Conservation (phyloP, 2,329 filamentous ascomycete genomes). For the Fusarium buxicola region DNA sequence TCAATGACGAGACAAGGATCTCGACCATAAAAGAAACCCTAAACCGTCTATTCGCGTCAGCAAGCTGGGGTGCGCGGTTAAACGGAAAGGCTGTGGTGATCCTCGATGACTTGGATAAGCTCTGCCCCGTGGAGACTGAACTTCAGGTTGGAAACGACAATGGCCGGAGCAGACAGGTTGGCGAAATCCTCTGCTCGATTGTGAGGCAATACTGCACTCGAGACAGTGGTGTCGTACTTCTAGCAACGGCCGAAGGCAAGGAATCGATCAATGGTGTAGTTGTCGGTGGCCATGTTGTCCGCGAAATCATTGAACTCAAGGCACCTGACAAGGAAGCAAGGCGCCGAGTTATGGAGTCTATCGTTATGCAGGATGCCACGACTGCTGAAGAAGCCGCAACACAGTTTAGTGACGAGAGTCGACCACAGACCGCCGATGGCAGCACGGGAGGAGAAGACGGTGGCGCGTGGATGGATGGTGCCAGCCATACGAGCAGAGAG, state of each 20-base stretch:
- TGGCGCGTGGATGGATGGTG: constrained; percentile 81
- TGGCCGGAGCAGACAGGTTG: constrained; percentile 89
- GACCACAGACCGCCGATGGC: constrained; percentile 68
- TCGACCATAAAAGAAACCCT: constrained; percentile 92
- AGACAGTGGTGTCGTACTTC: constrained; percentile 83
- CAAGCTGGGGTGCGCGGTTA: constrained; percentile 89
- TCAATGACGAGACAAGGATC: constrained; percentile 90
- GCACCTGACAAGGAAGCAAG: constrained; percentile 93
- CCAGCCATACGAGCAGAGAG: constrained; percentile 65
- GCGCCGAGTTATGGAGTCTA: constrained; percentile 82
- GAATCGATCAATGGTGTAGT: constrained; percentile 92
- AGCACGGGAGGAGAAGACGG: constrained; percentile 65
- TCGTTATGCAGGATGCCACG: constrained; percentile 70
- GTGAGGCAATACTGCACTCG: constrained; percentile 85
- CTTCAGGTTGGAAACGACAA: constrained; percentile 95
- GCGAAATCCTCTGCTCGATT: constrained; percentile 86
- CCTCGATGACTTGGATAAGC: constrained; percentile 90
- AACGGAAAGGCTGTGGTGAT: constrained; percentile 88
- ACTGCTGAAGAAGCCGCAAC: constrained; percentile 53
- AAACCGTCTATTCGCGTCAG: constrained; percentile 84
- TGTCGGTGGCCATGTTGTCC: constrained; percentile 89
- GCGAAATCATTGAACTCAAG: constrained; percentile 89
- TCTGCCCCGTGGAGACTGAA: constrained; percentile 94
- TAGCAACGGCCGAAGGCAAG: constrained; percentile 93
- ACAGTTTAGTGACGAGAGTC: constrained; percentile 59